Evolutionary conservation across 768 basidiomycete species (phyloP), one percentile per base, ranked within the genome.

Genomic region (Pisolithus microcarpus): DNA sequence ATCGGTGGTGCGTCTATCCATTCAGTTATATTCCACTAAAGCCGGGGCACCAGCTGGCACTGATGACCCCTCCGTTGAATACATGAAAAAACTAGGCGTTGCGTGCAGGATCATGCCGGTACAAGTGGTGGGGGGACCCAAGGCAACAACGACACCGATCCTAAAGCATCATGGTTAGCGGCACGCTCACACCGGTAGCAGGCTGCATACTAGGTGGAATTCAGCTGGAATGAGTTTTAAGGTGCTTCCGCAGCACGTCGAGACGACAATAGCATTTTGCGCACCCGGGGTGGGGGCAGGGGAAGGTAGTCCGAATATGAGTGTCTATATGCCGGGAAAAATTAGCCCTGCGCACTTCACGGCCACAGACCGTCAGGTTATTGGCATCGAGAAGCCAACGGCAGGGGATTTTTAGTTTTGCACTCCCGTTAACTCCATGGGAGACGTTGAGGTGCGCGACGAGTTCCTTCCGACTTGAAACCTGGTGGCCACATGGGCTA

Each of bases 311-410:
- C 0, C 45, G 8, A 0, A 51, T 2, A 9, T 63, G 64, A 0
- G 8, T 36, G 0, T 11, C 36, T 0, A 56, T 52, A 23, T 65
- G 61, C 0, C 60, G 55, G 0, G 43, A 39, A 6, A 56, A 37
- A 0, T 7, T 36, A 7, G 54, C 42, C 1, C 61, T 39, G 4
- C 56, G 52, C 10, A 5, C 38, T 10, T 19, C 8, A 0, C 45
- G 19, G 0, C 28, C 43, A 10, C 53, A 57, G 5, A 7, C 10
- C 0, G 37, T 39, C 1, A 16, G 0, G 0, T 38, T 16, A 3
- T 26, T 18, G 13, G 13, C 11, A n/a, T 23, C 28, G 19, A 58
- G 61, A 4, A 4, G 0, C 0, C 58, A 1, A 37, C 1, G 38
- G 2, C 30, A 50, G 3, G 7, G 4, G 6, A 56, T 10, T 23